These are phyloP conservation scores for Acanthamoeba polyphaga DNA, from an alignment of 208 protist genomes.

Conservation along the genomic window DNA sequence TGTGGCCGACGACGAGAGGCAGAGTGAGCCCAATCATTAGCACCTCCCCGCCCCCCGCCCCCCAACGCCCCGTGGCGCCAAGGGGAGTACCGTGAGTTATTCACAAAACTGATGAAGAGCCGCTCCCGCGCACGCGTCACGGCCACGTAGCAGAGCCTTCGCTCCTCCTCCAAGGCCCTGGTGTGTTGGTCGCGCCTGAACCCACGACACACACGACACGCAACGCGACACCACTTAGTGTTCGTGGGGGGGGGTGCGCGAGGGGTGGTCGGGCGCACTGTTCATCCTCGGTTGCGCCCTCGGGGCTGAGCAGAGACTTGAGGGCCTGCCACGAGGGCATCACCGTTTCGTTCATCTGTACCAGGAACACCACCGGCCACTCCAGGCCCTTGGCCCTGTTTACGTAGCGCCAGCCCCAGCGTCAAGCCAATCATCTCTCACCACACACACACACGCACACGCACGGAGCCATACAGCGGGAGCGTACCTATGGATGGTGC, in stretches of 20 bases:
- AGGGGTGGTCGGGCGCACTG: not conserved
- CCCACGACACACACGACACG: not conserved
- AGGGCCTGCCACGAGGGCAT: not conserved
- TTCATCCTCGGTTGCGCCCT: not conserved
- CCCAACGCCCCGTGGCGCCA: too few relatives aligned
- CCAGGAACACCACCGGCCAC: conserved; percentile 2
- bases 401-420: not conserved
- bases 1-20: not conserved
- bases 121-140: not conserved
- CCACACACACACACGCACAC: too few relatives aligned
- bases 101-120: conserved; percentile 36
- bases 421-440: not conserved
- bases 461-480: too few relatives aligned
- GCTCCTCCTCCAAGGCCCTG: not conserved
- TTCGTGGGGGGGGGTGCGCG: not conserved
- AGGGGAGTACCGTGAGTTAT: not conserved
- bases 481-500: not conserved
- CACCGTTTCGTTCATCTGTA: conserved; percentile 10
- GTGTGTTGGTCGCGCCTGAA: not conserved
- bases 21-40: too few relatives aligned
- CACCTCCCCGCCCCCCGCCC: too few relatives aligned
- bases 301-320: not conserved
- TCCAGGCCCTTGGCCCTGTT: not conserved
- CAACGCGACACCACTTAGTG: too few relatives aligned
- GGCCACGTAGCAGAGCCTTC: conserved; percentile 13